Percentiles rank a stretch among this genome's conserved stretches.
Evolutionary conservation across 2,329 filamentous ascomycete genomes (phyloP).

Genomic region (Colletotrichum destructivum): DNA sequence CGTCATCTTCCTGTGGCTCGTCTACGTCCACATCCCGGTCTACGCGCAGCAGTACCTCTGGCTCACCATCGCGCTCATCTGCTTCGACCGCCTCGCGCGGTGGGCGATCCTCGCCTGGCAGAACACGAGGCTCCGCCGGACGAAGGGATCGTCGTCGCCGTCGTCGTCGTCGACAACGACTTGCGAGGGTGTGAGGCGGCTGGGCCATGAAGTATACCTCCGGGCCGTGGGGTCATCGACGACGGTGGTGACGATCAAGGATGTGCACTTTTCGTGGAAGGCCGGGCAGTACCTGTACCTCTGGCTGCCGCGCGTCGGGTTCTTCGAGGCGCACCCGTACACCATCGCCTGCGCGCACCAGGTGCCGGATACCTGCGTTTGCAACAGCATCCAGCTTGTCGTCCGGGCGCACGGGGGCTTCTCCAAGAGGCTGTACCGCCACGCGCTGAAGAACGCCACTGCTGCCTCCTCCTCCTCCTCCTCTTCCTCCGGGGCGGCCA

Average conservation of each 20-base stretch:
- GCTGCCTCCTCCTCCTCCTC: neutral
- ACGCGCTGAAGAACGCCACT: conserved; percentile 45
- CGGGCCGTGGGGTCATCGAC: conserved; percentile 65
- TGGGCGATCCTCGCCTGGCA: conserved; percentile 64
- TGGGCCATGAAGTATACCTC: conserved; percentile 68
- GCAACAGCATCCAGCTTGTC: conserved; percentile 73
- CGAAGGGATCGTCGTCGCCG: conserved; percentile 50
- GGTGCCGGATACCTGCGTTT: conserved; percentile 66
- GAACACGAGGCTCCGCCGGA: conserved; percentile 62
- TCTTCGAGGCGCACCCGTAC: conserved; percentile 72
- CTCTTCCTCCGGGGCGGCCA: neutral
- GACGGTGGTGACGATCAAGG: conserved; percentile 72
- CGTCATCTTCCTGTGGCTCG: conserved; percentile 72
- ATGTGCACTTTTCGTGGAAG: conserved; percentile 72
- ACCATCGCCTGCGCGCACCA: conserved; percentile 72
- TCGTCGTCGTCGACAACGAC: conserved; percentile 25
- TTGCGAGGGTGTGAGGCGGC: conserved; percentile 62
- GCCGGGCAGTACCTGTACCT: conserved; percentile 74
- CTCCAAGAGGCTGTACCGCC: conserved; percentile 66
- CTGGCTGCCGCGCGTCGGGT: conserved; percentile 70
- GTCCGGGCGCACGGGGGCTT: conserved; percentile 71
- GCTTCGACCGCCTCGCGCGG: conserved; percentile 73
- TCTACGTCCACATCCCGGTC: conserved; percentile 74
- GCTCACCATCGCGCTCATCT: conserved; percentile 75
- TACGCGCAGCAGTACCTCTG: conserved; percentile 75